Evolutionary conservation across 164 flowering plant species (phyloP), one percentile per base, ranked within the genome.

Genomic region (Kingdonia uniflora): DNA sequence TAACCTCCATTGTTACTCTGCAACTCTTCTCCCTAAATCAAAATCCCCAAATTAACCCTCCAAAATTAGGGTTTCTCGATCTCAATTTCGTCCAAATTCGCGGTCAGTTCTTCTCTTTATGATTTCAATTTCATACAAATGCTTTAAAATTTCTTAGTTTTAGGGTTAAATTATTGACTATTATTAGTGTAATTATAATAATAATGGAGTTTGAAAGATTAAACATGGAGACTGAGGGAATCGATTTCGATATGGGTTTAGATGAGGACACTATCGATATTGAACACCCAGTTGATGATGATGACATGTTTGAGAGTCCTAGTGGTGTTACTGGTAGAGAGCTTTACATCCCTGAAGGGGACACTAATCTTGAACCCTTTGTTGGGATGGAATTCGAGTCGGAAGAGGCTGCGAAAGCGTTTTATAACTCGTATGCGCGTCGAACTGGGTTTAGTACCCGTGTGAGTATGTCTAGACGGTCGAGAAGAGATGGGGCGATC

Each of bases 301-400:
- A 67, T 16, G 69, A 64, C 1, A 53, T 56, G 19, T 12, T 48
- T 19, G 62, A 58, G 15, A 40, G 39, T 48, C 17, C 51, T 35
- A 33, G 16, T 53, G 39, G 29, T 43, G 17, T 51, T 23, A 33
- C 14, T 49, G 60, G 56, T 33, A 47, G 49, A 45, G 58, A 58
- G 24, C 19, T 59, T 21, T 55, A 68, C 62, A 41, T 62, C 21
- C 72, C 68, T 49, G 63, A 61, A 29, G 74, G 65, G 4, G 67
- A 67, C 23, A 24, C 63, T 0, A 55, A 66, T 46, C 68, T 73
- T 16, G 77, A 76, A 21, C 80, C 77, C 12, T 73, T 51, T 20
- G 75, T 60, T 26, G 77, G 77, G 7, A 76, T 76, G 77, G 77
- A 72, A 45, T 72, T 76, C 25, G 77, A 76, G 47, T 76, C 77